phyloP scores from a whole-genome alignment of 495 filamentous ascomycete species.

The Penicillium pulvis region DNA sequence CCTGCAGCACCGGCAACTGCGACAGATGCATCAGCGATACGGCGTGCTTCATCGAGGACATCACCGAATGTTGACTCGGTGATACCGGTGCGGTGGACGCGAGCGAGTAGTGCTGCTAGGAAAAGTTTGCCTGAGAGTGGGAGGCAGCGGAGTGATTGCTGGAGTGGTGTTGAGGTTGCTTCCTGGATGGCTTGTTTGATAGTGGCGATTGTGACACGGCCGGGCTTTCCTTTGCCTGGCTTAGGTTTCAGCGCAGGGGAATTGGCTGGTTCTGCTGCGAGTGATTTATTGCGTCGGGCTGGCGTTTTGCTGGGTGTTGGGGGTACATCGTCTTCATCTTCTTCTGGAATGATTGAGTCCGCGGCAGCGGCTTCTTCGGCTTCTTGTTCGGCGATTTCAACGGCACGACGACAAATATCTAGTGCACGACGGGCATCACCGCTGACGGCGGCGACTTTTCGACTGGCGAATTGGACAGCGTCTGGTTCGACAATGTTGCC shows the following conservation, averaged over 20 bases:
- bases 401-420: slow-evolving; percentile 93
- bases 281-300: slow-evolving; percentile 35
- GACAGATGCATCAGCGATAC: slow-evolving; percentile 62
- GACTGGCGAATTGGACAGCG: slow-evolving; percentile 91
- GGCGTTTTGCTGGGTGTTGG: slow-evolving; percentile 52
- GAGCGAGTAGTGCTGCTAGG: slow-evolving; percentile 75
- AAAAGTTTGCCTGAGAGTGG: slow-evolving; percentile 83
- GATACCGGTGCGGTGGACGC: slow-evolving; percentile 79
- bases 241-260: slow-evolving; percentile 19
- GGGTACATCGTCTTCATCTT: slow-evolving; percentile 38
- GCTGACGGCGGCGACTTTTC: slow-evolving; percentile 95
- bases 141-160: slow-evolving; percentile 79
- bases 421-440: slow-evolving; percentile 91
- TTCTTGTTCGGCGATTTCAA: slow-evolving; percentile 85
- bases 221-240: slow-evolving; percentile 41
- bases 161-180: slow-evolving; percentile 87
- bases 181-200: slow-evolving; percentile 94
- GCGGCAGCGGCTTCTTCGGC: slow-evolving; percentile 46
- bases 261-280: slow-evolving; percentile 15
- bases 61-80: slow-evolving; percentile 88
- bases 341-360: slow-evolving; percentile 20
- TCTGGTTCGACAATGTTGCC: slow-evolving; percentile 90
- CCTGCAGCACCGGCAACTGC: slow-evolving; percentile 47
- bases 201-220: slow-evolving; percentile 82
- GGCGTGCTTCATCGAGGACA: slow-evolving; percentile 84